Evolutionary conservation across 2,329 filamentous ascomycete genomes (phyloP).

Genomic region (Cytospora paraplurivora): DNA sequence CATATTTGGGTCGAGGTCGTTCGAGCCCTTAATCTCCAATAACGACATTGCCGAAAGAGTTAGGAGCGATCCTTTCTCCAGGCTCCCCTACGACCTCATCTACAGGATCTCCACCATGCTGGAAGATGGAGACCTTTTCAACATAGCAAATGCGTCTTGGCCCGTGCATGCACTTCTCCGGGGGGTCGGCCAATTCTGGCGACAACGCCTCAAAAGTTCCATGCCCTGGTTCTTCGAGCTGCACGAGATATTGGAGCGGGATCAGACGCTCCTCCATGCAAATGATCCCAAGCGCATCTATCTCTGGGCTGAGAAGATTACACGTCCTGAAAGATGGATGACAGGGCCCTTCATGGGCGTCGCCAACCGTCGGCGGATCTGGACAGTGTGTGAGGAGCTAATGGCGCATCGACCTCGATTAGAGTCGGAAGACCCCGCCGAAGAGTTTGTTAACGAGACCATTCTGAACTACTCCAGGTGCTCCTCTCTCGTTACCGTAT

Average conservation of each 20-base stretch:
- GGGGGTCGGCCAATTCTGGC: slow-evolving; percentile 16
- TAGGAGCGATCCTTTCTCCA: slow-evolving; percentile 3
- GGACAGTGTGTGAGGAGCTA: slow-evolving; percentile 9
- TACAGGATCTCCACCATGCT: background rate
- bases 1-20: background rate
- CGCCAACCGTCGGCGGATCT: slow-evolving; percentile 12
- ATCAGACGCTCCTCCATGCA: background rate
- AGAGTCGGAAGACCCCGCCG: background rate
- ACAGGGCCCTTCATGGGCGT: slow-evolving; percentile 2
- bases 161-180: background rate
- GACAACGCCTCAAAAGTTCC: background rate
- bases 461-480: background rate
- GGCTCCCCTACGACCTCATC: slow-evolving; percentile 6
- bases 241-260: background rate
- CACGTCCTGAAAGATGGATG: slow-evolving; percentile 2
- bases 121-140: background rate
- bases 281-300: slow-evolving; percentile 2
- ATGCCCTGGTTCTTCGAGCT: slow-evolving; percentile 22
- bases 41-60: background rate
- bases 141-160: slow-evolving; percentile 16
- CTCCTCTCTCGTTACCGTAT: background rate
- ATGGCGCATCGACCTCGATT: background rate
- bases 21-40: background rate
- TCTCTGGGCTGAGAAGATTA: slow-evolving; percentile 4
- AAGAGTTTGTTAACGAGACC: background rate